A percentile compares a stretch with the other conserved stretches of the same genome.
These are phyloP conservation scores for Chalciporus piperatoides DNA, from an alignment of 1,284 basidiomycete genomes.

Conservation along the genomic window DNA sequence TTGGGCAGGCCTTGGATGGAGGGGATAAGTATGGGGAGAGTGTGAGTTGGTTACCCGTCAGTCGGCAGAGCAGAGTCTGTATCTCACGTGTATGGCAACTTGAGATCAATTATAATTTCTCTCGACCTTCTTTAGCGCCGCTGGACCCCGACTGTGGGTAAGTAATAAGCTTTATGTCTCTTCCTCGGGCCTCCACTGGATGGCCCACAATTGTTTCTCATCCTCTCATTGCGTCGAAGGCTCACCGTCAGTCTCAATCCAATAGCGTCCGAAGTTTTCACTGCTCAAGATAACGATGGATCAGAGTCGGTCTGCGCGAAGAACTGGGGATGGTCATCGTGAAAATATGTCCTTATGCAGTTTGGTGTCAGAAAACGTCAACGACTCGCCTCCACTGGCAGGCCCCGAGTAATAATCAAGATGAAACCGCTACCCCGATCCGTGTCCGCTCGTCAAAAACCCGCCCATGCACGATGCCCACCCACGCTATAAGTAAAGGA, in stretches of 20 bases:
- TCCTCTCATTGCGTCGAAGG: no score
- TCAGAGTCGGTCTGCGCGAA: no score
- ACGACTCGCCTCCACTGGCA: not conserved
- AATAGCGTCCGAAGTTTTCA: no score
- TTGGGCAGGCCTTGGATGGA: not conserved
- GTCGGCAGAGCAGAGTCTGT: no score
- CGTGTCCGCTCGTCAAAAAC: not conserved
- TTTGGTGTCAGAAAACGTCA: not conserved
- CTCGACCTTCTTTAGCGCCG: slow-evolving; percentile 5
- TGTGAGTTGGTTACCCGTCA: no score
- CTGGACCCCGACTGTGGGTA: not conserved
- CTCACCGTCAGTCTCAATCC: no score
- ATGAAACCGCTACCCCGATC: not conserved
- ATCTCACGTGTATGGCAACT: slow-evolving; percentile 5
- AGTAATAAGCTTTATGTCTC: not conserved
- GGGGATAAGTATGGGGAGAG: not conserved
- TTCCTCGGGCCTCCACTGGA: not conserved
- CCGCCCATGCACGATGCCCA: no score
- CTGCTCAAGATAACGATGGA: no score
- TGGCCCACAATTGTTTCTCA: no score
- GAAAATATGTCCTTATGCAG: not conserved
- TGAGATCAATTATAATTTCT: not conserved
- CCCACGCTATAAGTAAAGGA: no score
- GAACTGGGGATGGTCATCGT: no score
- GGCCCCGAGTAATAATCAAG: no score